Percentiles rank a stretch among this genome's conserved stretches.
These are phyloP conservation scores for Lactifluus subvellereus DNA, from an alignment of 768 basidiomycete species.

Conservation along the genomic window DNA sequence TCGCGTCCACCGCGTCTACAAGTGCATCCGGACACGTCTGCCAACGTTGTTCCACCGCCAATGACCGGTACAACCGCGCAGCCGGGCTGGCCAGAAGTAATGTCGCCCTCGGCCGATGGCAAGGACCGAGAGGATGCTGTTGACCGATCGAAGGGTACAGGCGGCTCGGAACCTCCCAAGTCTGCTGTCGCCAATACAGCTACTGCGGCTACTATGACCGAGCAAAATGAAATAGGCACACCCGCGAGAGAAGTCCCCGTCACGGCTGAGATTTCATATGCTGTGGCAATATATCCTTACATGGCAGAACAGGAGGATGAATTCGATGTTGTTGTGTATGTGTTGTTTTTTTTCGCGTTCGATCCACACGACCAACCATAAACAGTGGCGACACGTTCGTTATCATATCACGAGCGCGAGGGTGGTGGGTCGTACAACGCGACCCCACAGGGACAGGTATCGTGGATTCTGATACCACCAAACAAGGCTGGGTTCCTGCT, in stretches of 20 bases:
- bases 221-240: slow-evolving; percentile 24
- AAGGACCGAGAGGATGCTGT: slow-evolving; percentile 41
- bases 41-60: slow-evolving; percentile 39
- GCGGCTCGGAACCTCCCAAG: slow-evolving; percentile 27
- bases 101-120: slow-evolving; percentile 52
- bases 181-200: slow-evolving; percentile 35
- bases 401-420: slow-evolving; percentile 88
- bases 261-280: slow-evolving; percentile 69
- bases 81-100: slow-evolving; percentile 70
- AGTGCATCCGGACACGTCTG: slow-evolving; percentile 51
- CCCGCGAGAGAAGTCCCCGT: slow-evolving; percentile 32
- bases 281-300: slow-evolving; percentile 97
- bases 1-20: slow-evolving; percentile 65
- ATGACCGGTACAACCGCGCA: slow-evolving; percentile 53
- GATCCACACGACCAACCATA: slow-evolving; percentile 13
- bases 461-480: slow-evolving; percentile 67
- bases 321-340: slow-evolving; percentile 94
- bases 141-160: slow-evolving; percentile 9
- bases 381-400: slow-evolving; percentile 87
- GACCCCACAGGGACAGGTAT: slow-evolving; percentile 82
- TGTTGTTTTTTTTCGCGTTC: slow-evolving; percentile 25
- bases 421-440: slow-evolving; percentile 99
- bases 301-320: slow-evolving; percentile 98
- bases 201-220: slow-evolving; percentile 21
- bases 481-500: slow-evolving; percentile 97